Conservation (phyloP, 1,284 basidiomycete species). For the Porogramme epimiltina region DNA sequence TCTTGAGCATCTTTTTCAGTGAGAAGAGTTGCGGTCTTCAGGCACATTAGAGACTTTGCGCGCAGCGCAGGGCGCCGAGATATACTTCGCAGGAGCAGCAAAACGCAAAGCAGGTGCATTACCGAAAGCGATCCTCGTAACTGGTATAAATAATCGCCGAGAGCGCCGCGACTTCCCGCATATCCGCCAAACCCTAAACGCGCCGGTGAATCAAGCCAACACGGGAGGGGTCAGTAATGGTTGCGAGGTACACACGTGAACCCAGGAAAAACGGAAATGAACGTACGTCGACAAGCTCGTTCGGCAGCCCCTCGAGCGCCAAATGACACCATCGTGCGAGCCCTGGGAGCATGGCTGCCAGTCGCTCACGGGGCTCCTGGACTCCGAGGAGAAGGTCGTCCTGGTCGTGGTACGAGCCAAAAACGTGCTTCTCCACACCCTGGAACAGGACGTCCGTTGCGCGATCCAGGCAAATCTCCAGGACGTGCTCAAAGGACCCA, state of each 20-base stretch:
- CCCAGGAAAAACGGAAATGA: neutral
- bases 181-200: conserved; percentile 32
- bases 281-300: conserved; percentile 83
- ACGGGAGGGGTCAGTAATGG: neutral
- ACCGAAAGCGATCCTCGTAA: conserved; percentile 38
- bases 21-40: too few species aligned
- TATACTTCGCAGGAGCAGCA: neutral
- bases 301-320: conserved; percentile 73
- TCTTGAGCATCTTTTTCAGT: too few species aligned
- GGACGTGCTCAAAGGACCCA: conserved; percentile 67
- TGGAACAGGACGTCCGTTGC: conserved; percentile 59
- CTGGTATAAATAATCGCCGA: conserved; percentile 40
- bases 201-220: too few species aligned
- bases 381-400: conserved; percentile 9
- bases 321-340: conserved; percentile 76
- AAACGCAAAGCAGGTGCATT: conserved; percentile 17
- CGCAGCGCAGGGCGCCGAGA: too few species aligned
- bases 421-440: conserved; percentile 61
- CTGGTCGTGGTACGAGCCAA: conserved; percentile 32
- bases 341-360: conserved; percentile 79
- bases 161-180: conserved; percentile 34
- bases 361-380: conserved; percentile 31
- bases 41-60: too few species aligned
- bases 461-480: conserved; percentile 69
- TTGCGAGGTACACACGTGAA: too few species aligned